Conservation (phyloP, 352 stramenopile genomes). For the Globisporangium perplexum region DNA sequence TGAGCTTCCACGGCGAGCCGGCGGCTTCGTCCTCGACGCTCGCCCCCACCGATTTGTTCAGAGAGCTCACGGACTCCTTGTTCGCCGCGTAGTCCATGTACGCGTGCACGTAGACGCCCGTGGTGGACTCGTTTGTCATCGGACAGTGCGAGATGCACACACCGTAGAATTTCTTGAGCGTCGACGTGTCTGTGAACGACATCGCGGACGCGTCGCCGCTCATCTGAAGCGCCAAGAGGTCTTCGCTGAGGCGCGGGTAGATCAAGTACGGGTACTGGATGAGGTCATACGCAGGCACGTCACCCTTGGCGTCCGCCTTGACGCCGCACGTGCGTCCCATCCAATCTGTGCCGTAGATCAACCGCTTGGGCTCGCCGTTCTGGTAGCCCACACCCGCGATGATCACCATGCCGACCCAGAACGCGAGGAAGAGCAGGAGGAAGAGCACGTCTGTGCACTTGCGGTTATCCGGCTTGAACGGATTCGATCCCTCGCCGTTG, state of each 20-base stretch:
- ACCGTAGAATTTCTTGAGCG: conserved; percentile 38
- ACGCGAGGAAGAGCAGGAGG: conserved; percentile 48
- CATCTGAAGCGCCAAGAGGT: conserved; percentile 29
- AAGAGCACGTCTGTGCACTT: conserved; percentile 75
- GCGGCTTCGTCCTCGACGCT: conserved; percentile 43
- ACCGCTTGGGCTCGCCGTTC: conserved; percentile 64
- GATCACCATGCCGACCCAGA: conserved; percentile 61
- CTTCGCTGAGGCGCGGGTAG: conserved; percentile 60
- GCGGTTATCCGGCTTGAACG: conserved; percentile 66
- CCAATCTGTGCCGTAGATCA: conserved; percentile 75
- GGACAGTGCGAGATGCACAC: conserved; percentile 48
- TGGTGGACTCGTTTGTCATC: conserved; percentile 28
- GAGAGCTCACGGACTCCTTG: conserved; percentile 28
- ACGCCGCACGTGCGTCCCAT: conserved; percentile 63
- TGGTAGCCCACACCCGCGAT: conserved; percentile 57
- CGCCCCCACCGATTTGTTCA: conserved; percentile 15
- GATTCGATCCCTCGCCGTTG: conserved; percentile 34
- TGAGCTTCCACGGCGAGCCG: conserved; percentile 55
- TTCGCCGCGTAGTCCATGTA: conserved; percentile 45
- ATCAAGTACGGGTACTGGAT: conserved; percentile 62
- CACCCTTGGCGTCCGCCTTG: conserved; percentile 31
- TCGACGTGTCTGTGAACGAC: conserved; percentile 16
- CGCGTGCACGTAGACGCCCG: conserved; percentile 48
- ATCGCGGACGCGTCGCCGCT: conserved; percentile 3
- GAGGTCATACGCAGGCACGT: conserved; percentile 55